Conservation (phyloP, 2,329 filamentous ascomycete species). For the Ophiosphaerella herpotricha region DNA sequence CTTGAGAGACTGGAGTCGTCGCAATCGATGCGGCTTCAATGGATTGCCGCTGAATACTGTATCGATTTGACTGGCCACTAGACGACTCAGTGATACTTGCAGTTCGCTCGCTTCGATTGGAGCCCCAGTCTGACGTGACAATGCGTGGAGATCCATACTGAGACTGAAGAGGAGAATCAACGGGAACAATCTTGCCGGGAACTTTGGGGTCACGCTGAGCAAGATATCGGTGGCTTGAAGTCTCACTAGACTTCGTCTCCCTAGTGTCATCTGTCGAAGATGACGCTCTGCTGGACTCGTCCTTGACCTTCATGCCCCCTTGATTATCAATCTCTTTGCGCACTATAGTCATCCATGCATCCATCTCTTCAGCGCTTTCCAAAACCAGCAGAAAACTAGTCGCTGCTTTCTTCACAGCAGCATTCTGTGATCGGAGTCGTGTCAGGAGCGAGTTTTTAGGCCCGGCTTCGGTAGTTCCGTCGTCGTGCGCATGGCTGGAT, state of each 20-base stretch:
- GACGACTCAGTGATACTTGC: conserved; percentile 36
- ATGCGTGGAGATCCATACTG: conserved; percentile 38
- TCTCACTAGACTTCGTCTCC: conserved; percentile 32
- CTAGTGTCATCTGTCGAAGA: conserved; percentile 32
- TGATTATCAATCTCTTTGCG: conserved; percentile 71
- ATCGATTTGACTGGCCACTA: conserved; percentile 33
- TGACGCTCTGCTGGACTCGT: conserved; percentile 33
- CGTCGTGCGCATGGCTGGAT: conserved; percentile 66
- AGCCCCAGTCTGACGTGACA: conserved; percentile 39
- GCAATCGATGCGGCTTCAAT: conserved; percentile 42
- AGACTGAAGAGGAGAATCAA: conserved; percentile 42
- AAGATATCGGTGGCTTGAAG: conserved; percentile 44
- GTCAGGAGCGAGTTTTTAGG: conserved; percentile 66
- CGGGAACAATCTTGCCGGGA: conserved; percentile 35
- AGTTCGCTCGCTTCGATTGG: conserved; percentile 29
- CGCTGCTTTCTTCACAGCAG: conserved; percentile 59
- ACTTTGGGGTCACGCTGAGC: conserved; percentile 42
- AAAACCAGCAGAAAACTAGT: conserved; percentile 74
- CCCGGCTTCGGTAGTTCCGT: conserved; percentile 52
- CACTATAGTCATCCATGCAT: conserved; percentile 71
- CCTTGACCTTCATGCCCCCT: conserved; percentile 64
- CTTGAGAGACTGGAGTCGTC: conserved; percentile 41
- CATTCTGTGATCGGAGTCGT: conserved; percentile 64
- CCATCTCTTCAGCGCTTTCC: conserved; percentile 74
- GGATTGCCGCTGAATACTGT: conserved; percentile 36